Evolutionary conservation across 805 yeast genomes (phyloP), one percentile per base, ranked within the genome.

Genomic region (Candida loeiensis): DNA sequence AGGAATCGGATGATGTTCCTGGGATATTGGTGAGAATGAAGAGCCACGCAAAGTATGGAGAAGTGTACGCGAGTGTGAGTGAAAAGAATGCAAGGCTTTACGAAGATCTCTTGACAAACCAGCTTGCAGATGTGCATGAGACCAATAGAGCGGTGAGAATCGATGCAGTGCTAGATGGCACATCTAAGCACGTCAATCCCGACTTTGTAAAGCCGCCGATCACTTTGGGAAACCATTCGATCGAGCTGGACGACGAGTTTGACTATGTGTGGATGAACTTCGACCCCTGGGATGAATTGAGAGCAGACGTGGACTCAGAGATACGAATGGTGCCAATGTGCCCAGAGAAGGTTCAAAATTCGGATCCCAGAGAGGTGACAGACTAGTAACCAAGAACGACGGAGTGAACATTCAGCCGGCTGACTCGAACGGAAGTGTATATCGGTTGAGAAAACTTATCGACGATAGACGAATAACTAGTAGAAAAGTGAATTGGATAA

Each of bases 231-330:
- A 56, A 52, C 36, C 62, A 64, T 43, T 45, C 45, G 22, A 46
- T 69, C 36, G 69, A 67, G 7, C 43, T 59, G 6, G 73, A 68
- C 35, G 71, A 64, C n/a, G 69, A 66, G 18, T 64, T 69, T 33
- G 71, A 69, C n/a, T 49, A 54, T 54, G 67, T 63, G 19, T 69
- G 74, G 74, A 45, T 55, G 13, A 61, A 62, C 41, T 66, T 69
- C 39, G 74, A 69, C 38, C 74, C 74, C 1, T 69, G 74, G 74
- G 68, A 63, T 17, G 74, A 68, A 47, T 50, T 69, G 46, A 59
- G 58, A 42, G 38, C 54, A 24, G 74, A 69, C 37, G 64, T 69
- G 2, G 62, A 59, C 28, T 63, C 53, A 41, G 72, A 67, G 31
- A 62, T 69, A 16, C 51, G 73, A 21, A 50, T 68, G 36, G 60